Percentiles rank a stretch among this genome's conserved stretches.
Conservation (phyloP, 169 alveolate species). For the Cryptosporidium ryanae region DNA sequence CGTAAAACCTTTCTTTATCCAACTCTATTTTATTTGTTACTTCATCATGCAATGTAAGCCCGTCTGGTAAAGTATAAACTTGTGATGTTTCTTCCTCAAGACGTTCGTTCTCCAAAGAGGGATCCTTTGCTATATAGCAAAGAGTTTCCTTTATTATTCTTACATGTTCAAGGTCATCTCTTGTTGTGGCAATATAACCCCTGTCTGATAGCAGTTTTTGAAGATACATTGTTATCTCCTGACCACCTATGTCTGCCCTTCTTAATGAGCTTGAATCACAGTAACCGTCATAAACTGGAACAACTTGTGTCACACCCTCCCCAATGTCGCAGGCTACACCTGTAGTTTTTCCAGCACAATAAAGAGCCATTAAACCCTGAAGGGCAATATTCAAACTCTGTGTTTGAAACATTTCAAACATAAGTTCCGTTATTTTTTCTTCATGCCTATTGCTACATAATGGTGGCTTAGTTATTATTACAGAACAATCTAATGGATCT, state of each 20-base stretch:
- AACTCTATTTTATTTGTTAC: constrained; percentile 79
- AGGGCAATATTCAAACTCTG: constrained; percentile 85
- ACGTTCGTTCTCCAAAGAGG: constrained; percentile 82
- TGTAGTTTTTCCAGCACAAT: constrained; percentile 88
- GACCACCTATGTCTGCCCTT: constrained; percentile 88
- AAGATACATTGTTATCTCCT: constrained; percentile 86
- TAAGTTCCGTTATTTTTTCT: constrained; percentile 85
- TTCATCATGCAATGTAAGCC: constrained; percentile 85
- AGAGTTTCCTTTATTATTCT: constrained; percentile 84
- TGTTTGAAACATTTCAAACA: constrained; percentile 84
- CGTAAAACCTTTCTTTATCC: constrained; percentile 87
- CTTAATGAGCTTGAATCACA: constrained; percentile 83
- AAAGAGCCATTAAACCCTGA: constrained; percentile 87
- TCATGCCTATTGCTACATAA: constrained; percentile 76
- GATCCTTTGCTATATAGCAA: constrained; percentile 87
- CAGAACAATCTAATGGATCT: constrained; percentile 77
- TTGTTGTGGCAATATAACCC: constrained; percentile 84
- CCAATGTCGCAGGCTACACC: constrained; percentile 90
- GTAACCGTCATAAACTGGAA: constrained; percentile 91
- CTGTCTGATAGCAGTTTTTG: constrained; percentile 83
- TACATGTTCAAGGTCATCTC: constrained; percentile 82
- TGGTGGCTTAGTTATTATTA: constrained; percentile 82
- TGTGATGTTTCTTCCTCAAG: constrained; percentile 75
- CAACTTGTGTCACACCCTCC: constrained; percentile 87
- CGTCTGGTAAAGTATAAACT: constrained; percentile 86